Evolutionary conservation across 805 yeast genomes (phyloP), one percentile per base, ranked within the genome.

Genomic region (Citeromyces matritensis): DNA sequence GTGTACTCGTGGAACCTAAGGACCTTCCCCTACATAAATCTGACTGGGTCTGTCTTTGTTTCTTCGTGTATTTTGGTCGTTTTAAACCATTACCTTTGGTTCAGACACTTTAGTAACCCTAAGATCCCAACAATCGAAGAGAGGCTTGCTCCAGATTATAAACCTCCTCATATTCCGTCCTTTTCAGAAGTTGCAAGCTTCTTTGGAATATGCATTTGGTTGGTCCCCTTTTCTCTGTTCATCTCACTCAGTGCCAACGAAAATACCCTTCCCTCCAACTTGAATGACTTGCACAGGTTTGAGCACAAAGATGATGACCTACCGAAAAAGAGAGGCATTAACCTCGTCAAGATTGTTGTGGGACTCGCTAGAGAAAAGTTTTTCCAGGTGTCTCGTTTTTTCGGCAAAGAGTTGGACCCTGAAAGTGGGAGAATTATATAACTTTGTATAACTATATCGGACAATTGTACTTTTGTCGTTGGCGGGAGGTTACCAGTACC

Each of bases 181-280:
- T 88, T 88, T 47, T 63, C 85, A 1, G 95, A 91, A 48, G 82
- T 91, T 4, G 82, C 95, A n/a, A 79, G 95, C 3, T 91, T 91
- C 51, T 86, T 91, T 48, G 98, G 95, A 1, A 55, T 91, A 27
- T 76, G 91, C 43, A 75, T 91, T 12, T 91, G 98, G 98, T 65
- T 88, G 36, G 69, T 91, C 19, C 98, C 98, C 23, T 84, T 91
- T 51, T 76, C 95, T 4, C 61, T 91, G 35, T 88, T 91, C 52
- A 88, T 91, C 11, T 78, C 94, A 21, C 60, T 91, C 36, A 81
- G 93, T 48, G 96, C 96, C 1, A 81, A 83, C 39, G 98, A 91
- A 46, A 79, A 82, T 45, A 73, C 80, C 12, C 63, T 91, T 28
- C 98, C 98, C 6, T 60, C 46, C 4, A 47, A 41, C 15, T 33